Evolutionary conservation across 169 alveolate species (phyloP), one percentile per base, ranked within the genome.

Genomic region (Plasmodium sp.): DNA sequence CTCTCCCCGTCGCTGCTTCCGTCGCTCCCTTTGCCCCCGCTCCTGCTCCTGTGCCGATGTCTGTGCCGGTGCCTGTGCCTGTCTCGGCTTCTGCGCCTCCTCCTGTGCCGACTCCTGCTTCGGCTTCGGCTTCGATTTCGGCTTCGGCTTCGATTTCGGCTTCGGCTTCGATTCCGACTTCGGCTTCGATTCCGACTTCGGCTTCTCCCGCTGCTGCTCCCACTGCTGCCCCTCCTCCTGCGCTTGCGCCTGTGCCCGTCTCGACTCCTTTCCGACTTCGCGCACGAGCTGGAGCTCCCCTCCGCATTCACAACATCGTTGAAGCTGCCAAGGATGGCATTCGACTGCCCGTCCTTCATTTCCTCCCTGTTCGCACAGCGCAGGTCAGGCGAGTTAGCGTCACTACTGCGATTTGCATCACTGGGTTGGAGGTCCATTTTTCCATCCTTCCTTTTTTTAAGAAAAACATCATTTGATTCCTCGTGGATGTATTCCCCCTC

Each of bases 101-200:
- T 56, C 62, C 95, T 83, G 27, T 36, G 85, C 33, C 93, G 54
- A 16, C 33, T 80, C 36, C 97, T 92, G 16, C 95, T 94, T 41
- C 96, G 81, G n/a, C 75, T 73, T 33, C 84, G 54, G 39, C 77
- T 93, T 16, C 73, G 72, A 4, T 93, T 94, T 43, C 96, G 72
- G 18, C 48, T 74, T 33, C 84, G 74, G 41, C 83, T 93, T 31
- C 84, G 27, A 22, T 22, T 41, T 34, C 41, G 45, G 56, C 48
- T 84, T 62, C 58, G 10, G n/a, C n/a, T 48, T 0, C 16, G 72
- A 4, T 93, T 94, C 33, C 96, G 81, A 10, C 75, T 73, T 33
- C 84, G 54, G 39, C 77, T 93, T 31, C 84, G 27, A 22, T 22
- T 41, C 43, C 41, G 45, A 56, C 48, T 84, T 62, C 58, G 10